A percentile compares a stretch with the other conserved stretches of the same genome.
Conservation (phyloP, 2,329 filamentous ascomycete genomes). For the Teratosphaeria nubilosa region DNA sequence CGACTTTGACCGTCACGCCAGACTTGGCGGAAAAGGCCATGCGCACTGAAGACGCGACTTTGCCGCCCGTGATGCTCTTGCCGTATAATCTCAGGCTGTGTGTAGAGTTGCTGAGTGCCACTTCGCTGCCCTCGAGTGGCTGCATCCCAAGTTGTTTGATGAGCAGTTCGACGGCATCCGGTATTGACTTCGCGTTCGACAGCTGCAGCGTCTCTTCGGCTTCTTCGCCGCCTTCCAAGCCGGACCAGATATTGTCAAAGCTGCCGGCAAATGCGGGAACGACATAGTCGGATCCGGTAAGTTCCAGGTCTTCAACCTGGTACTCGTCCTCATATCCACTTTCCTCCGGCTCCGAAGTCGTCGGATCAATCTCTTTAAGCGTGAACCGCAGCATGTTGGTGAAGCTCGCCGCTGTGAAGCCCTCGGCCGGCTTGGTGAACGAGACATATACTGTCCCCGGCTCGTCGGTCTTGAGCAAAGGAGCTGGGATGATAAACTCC, state of each 20-base stretch:
- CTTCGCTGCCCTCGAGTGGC: slow-evolving; percentile 86
- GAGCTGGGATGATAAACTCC: slow-evolving; percentile 84
- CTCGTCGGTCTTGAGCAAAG: slow-evolving; percentile 71
- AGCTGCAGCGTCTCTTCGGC: slow-evolving; percentile 85
- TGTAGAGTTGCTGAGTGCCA: slow-evolving; percentile 76
- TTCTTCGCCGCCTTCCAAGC: slow-evolving; percentile 62
- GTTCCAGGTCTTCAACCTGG: slow-evolving; percentile 85
- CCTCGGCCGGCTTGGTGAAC: slow-evolving; percentile 72
- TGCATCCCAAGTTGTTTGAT: slow-evolving; percentile 80
- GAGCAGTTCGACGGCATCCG: slow-evolving; percentile 90
- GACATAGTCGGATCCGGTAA: slow-evolving; percentile 86
- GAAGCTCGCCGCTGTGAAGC: slow-evolving; percentile 73
- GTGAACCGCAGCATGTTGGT: slow-evolving; percentile 94
- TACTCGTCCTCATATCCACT: slow-evolving; percentile 95
- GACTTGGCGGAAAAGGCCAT: slow-evolving; percentile 92
- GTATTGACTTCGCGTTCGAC: slow-evolving; percentile 80
- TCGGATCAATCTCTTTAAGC: slow-evolving; percentile 94
- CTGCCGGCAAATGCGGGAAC: slow-evolving; percentile 87
- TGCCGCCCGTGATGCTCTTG: slow-evolving; percentile 84
- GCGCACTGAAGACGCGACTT: slow-evolving; percentile 74
- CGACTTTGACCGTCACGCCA: slow-evolving; percentile 93
- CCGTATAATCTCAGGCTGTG: slow-evolving; percentile 93
- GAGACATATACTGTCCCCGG: slow-evolving; percentile 92
- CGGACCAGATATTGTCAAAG: slow-evolving; percentile 90
- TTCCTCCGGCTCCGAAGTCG: slow-evolving; percentile 85